A percentile compares a stretch with the other conserved stretches of the same genome.
phyloP scores from a whole-genome alignment of 139 green algal genomes.

The Chlamydomonas sp. region DNA sequence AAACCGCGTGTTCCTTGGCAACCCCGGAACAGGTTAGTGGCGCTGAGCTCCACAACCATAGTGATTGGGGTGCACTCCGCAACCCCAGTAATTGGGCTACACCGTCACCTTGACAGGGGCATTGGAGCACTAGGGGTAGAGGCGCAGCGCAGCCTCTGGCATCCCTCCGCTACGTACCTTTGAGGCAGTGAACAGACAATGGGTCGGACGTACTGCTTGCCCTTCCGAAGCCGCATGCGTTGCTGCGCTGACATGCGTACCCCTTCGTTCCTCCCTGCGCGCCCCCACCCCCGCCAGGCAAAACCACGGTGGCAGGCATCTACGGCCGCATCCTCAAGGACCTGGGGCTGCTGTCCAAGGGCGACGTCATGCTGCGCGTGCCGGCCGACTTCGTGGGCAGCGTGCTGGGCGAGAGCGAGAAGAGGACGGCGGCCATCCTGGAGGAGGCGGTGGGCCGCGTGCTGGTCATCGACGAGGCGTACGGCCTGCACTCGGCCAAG shows the following conservation, averaged over 20 bases:
- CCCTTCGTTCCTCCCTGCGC: not conserved
- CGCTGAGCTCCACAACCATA: not conserved
- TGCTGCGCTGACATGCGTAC: not conserved
- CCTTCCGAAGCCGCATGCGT: no score
- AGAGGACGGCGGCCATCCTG: slow-evolving; percentile 57
- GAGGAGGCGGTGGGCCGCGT: slow-evolving; percentile 55
- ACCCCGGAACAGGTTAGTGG: slow-evolving; percentile 60
- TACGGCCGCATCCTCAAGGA: slow-evolving; percentile 59
- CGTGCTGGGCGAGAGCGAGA: slow-evolving; percentile 58
- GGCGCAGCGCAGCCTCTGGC: no score
- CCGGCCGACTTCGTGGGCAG: slow-evolving; percentile 50
- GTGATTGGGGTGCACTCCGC: no score
- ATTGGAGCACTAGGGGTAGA: no score
- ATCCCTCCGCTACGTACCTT: no score
- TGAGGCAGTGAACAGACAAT: no score
- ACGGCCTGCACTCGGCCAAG: slow-evolving; percentile 41
- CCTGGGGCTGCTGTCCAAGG: slow-evolving; percentile 64
- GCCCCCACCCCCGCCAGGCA: slow-evolving; percentile 41
- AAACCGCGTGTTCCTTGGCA: slow-evolving; percentile 66
- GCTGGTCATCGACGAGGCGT: slow-evolving; percentile 69
- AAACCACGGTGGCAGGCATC: slow-evolving; percentile 61
- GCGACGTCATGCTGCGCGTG: slow-evolving; percentile 61
- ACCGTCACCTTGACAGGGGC: no score
- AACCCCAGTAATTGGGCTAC: no score
- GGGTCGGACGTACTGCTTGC: no score